A percentile compares a stretch with the other conserved stretches of the same genome.
phyloP scores from a whole-genome alignment of 2,329 filamentous ascomycete species.

The Penicillium sp. region DNA sequence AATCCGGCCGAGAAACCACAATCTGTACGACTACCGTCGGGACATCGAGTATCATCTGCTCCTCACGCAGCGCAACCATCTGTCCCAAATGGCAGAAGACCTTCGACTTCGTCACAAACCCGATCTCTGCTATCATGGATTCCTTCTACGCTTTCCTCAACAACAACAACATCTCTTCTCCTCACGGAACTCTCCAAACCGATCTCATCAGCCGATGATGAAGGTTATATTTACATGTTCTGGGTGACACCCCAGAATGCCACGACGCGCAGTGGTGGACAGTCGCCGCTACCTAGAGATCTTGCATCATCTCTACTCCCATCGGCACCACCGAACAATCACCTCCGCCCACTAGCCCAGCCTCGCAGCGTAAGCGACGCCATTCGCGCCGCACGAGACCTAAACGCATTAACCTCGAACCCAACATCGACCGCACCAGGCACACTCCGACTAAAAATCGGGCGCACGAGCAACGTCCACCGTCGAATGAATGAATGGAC shows the following conservation, averaged over 20 bases:
- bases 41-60: constrained; percentile 5
- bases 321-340: constrained; percentile 31
- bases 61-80: constrained; percentile 15
- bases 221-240: constrained; percentile 98
- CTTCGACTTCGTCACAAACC: constrained; percentile 38
- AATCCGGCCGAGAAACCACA: constrained; percentile 6
- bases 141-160: constrained; percentile 63
- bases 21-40: constrained; percentile 4
- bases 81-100: constrained; percentile 11
- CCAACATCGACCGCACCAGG: constrained; percentile 42
- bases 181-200: constrained; percentile 74
- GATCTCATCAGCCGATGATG: constrained; percentile 70
- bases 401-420: constrained; percentile 31
- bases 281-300: constrained; percentile 55
- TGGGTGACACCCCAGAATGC: constrained; percentile 76
- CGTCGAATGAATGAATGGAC: constrained; percentile 90
- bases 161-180: constrained; percentile 66
- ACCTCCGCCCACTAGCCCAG: constrained; percentile 21
- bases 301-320: constrained; percentile 61
- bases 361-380: constrained; percentile 38
- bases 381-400: constrained; percentile 36
- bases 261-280: constrained; percentile 21
- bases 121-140: constrained; percentile 63
- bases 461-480: constrained; percentile 76
- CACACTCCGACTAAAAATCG: constrained; percentile 67